Evolutionary conservation across 345 rosid genomes (phyloP), one percentile per base, ranked within the genome.

Genomic region (Sonneratia alba): DNA sequence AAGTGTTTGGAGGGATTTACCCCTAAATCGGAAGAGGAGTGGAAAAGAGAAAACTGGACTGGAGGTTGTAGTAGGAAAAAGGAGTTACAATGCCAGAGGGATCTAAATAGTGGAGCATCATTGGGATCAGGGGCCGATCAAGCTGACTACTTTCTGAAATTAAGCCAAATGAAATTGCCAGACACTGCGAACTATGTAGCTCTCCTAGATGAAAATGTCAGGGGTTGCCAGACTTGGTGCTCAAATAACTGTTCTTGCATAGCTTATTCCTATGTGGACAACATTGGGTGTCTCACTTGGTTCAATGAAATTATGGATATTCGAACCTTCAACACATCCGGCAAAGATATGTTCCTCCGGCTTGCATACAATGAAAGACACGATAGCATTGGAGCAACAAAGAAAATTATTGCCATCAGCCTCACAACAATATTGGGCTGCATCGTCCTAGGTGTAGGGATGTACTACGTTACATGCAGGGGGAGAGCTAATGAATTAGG

Each of bases 1-100:
- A 63, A 1, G 1, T 85, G 86, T 42, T 55, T 83, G 11, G 70
- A 69, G 0, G 86, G 85, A 18, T 85, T 78, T 62, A 65, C 69
- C 48, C 88, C 88, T 1, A 79, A 53, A 48, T 66, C 69, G 5
- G 7, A 15, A 0, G 12, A 55, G 12, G 72, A 67, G 48, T 75
- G 81, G 86, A 40, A 27, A 34, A 34, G 45, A 48, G 66, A 75
- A 45, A 75, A 71, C 38, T 69, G 77, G 51, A 66, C 79, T 2
- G 74, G 66, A 15, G 82, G 84, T 6, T 83, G 84, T 61, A 64
- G 32, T 7, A 74, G 77, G 74, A 68, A 74, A 51, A 56, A 3
- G 2, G 47, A 36, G 27, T 36, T 71, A 36, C 40, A 18, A 42
- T 76, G 57, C 74, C 75, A 38, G 68, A 74, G 62, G 61, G 57